Evolutionary conservation across 2,329 filamentous ascomycete species (phyloP).

Genomic region (Diplodia intermedia): DNA sequence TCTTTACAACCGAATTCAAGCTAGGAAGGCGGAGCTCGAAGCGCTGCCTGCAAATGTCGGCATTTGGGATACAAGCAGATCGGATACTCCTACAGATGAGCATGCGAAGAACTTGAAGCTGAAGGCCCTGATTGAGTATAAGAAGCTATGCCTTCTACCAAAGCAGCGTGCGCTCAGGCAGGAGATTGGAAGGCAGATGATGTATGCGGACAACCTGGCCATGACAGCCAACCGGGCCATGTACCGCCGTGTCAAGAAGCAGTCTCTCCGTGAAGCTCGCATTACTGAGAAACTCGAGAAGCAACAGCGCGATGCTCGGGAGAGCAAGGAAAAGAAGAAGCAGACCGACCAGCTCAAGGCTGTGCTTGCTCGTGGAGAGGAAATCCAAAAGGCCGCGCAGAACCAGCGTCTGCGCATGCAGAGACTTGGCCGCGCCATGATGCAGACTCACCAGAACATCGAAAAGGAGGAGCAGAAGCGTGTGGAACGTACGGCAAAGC

Average conservation of each 20-base stretch:
- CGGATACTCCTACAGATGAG: constrained; percentile 73
- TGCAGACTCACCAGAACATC: constrained; percentile 89
- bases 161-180: constrained; percentile 88
- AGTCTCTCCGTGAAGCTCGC: constrained; percentile 90
- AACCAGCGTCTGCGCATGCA: constrained; percentile 76
- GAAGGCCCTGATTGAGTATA: constrained; percentile 93
- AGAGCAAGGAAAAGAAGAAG: constrained; percentile 97
- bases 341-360: constrained; percentile 90
- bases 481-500: constrained; percentile 95
- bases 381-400: constrained; percentile 72
- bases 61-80: constrained; percentile 79
- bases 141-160: constrained; percentile 83
- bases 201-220: constrained; percentile 92
- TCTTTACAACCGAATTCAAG: constrained; percentile 86
- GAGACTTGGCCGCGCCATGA: constrained; percentile 90
- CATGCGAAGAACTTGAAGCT: constrained; percentile 75
- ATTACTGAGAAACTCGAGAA: constrained; percentile 99
- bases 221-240: constrained; percentile 94
- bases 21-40: constrained; percentile 84
- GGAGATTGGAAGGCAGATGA: constrained; percentile 88
- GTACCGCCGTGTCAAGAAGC: constrained; percentile 96
- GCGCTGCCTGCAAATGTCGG: constrained; percentile 83
- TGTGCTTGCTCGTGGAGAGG: constrained; percentile 80
- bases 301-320: constrained; percentile 94
- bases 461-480: constrained; percentile 99